Percentiles rank a stretch among this genome's conserved stretches.
These are phyloP conservation scores for Cyclanthera cordifolia DNA, from an alignment of 306 rosid species.

Conservation along the genomic window DNA sequence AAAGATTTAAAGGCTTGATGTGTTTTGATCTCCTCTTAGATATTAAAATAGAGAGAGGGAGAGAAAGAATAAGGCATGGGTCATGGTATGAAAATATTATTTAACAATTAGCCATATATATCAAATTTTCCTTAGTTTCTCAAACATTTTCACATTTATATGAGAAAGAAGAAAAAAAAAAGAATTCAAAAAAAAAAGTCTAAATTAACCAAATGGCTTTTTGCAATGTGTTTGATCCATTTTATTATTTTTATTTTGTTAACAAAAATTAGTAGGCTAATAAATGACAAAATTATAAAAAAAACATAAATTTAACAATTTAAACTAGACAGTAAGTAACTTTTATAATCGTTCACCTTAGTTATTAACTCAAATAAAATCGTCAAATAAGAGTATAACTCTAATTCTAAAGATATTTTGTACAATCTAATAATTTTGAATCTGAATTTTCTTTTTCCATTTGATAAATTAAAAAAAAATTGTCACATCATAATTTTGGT, in stretches of 20 bases:
- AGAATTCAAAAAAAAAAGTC: not conserved
- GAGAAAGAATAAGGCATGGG: not conserved
- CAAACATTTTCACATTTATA: not conserved
- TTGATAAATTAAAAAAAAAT: too few species aligned
- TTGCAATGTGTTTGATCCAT: not conserved
- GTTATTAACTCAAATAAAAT: too few species aligned
- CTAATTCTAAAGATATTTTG: too few species aligned
- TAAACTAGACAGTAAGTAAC: too few species aligned
- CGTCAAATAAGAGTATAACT: too few species aligned
- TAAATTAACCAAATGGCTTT: not conserved
- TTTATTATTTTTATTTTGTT: not conserved
- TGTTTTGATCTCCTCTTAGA: not conserved
- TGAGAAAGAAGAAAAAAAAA: not conserved
- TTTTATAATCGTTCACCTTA: too few species aligned
- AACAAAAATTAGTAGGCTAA: not conserved
- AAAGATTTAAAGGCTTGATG: too few species aligned
- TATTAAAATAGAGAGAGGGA: not conserved
- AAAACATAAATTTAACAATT: not conserved
- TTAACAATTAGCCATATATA: not conserved
- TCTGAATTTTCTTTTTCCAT: too few species aligned
- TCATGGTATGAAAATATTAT: not conserved
- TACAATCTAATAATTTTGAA: too few species aligned
- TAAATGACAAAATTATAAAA: not conserved
- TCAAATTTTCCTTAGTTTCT: too few species aligned
- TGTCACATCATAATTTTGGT: not conserved